phyloP scores from a whole-genome alignment of 2,329 filamentous ascomycete species.

The Aspergillus texensis region DNA sequence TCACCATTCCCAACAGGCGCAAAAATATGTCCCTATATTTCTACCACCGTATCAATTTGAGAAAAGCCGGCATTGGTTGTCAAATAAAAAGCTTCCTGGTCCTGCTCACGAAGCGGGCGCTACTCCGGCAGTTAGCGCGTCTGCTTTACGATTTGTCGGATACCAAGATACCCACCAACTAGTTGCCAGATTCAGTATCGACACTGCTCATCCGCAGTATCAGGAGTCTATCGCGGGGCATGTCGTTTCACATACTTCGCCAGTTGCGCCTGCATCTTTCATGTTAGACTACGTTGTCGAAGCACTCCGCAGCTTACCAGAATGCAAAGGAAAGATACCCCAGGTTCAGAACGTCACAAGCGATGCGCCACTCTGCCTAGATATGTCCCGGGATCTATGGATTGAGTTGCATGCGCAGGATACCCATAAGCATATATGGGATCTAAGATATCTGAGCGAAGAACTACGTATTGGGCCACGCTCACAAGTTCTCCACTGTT shows the following conservation, averaged over 20 bases:
- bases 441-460: conserved; percentile 15
- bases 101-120: background rate
- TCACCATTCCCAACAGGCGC: conserved; percentile 33
- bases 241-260: conserved; percentile 18
- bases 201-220: conserved; percentile 18
- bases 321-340: conserved; percentile 15
- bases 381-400: conserved; percentile 14
- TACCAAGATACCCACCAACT: conserved; percentile 14
- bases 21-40: conserved; percentile 27
- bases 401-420: conserved; percentile 11
- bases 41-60: conserved; percentile 53
- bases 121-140: background rate
- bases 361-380: conserved; percentile 20
- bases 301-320: conserved; percentile 17
- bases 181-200: conserved; percentile 17
- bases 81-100: conserved; percentile 21
- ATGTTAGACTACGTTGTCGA: conserved; percentile 22
- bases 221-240: conserved; percentile 19
- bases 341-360: conserved; percentile 18
- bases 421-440: conserved; percentile 13
- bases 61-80: conserved; percentile 44
- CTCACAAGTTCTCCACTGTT: conserved; percentile 17
- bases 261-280: conserved; percentile 19
- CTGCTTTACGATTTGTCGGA: conserved; percentile 12
- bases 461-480: background rate